Percentiles rank a stretch among this genome's conserved stretches.
Evolutionary conservation across 169 alveolate species (phyloP).

Genomic region (Cryptosporidium parvum): DNA sequence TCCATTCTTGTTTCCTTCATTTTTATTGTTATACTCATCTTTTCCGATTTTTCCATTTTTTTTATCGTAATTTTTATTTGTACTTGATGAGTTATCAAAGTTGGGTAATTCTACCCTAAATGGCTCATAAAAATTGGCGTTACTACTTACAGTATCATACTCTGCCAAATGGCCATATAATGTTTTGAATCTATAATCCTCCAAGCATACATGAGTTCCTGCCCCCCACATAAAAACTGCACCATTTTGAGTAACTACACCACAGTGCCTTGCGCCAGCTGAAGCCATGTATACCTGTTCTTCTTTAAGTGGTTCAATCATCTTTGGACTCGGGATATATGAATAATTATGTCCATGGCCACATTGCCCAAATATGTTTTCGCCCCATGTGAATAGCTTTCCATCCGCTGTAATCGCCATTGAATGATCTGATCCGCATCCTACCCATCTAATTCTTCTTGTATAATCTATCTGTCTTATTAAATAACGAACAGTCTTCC

Average conservation of each 20-base stretch:
- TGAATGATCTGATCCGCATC: conserved; percentile 73
- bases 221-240: conserved; percentile 75
- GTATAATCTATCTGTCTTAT: conserved; percentile 65
- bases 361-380: conserved; percentile 64
- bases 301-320: conserved; percentile 57
- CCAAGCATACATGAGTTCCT: conserved; percentile 63
- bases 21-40: neutral
- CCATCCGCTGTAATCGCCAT: conserved; percentile 75
- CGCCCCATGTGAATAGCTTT: conserved; percentile 73
- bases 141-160: conserved; percentile 16
- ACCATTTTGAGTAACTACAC: conserved; percentile 74
- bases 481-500: conserved; percentile 49
- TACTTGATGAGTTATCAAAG: neutral
- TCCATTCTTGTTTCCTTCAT: conserved; percentile 27
- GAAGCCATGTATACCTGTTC: conserved; percentile 75
- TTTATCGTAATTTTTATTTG: neutral
- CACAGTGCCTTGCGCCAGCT: conserved; percentile 69
- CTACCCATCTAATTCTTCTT: conserved; percentile 74
- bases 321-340: conserved; percentile 55
- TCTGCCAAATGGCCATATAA: conserved; percentile 48
- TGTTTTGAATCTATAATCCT: conserved; percentile 49
- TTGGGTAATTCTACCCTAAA: conserved; percentile 46
- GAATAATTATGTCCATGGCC: conserved; percentile 67
- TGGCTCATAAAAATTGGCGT: conserved; percentile 67
- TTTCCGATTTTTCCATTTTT: neutral